Percentiles rank a stretch among this genome's conserved stretches.
Conservation (phyloP, 345 rosid genomes). For the Kernera saxatilis region DNA sequence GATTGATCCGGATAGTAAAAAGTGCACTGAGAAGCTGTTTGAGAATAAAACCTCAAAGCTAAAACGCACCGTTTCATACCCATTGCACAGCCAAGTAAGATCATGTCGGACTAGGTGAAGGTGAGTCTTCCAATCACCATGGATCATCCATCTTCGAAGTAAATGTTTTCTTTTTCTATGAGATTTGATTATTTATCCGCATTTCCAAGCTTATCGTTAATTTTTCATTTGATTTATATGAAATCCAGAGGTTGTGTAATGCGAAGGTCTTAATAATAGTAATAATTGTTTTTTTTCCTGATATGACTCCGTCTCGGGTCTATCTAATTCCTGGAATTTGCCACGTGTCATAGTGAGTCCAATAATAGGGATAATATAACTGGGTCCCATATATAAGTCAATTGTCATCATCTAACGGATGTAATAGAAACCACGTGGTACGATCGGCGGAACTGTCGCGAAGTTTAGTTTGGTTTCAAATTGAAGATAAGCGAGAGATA, state of each 20-base stretch:
- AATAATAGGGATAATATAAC: slow-evolving; percentile 2
- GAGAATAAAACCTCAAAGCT: not conserved
- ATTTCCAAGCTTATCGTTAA: not conserved
- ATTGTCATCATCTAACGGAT: slow-evolving; percentile 27
- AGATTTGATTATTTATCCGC: not conserved
- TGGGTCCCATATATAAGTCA: not conserved
- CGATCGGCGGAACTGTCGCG: slow-evolving; percentile 10
- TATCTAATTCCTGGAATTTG: not conserved
- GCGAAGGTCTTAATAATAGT: not conserved
- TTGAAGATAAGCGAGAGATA: slow-evolving; percentile 7
- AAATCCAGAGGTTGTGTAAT: not conserved
- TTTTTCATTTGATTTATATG: not conserved
- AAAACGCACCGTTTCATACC: slow-evolving; percentile 15
- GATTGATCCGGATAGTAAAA: not conserved
- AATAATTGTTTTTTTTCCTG: not conserved
- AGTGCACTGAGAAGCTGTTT: not conserved
- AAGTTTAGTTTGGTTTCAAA: not conserved
- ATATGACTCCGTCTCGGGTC: not conserved
- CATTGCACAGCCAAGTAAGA: slow-evolving; percentile 8
- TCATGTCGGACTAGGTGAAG: slow-evolving; percentile 19
- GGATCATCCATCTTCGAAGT: not conserved
- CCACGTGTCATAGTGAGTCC: slow-evolving; percentile 1
- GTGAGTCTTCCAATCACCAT: slow-evolving; percentile 1
- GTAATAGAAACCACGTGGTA: slow-evolving; percentile 15
- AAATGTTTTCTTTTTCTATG: not conserved